Evolutionary conservation across 2,329 filamentous ascomycete genomes (phyloP), one percentile per base, ranked within the genome.

Genomic region (Hypoxylon sp.): DNA sequence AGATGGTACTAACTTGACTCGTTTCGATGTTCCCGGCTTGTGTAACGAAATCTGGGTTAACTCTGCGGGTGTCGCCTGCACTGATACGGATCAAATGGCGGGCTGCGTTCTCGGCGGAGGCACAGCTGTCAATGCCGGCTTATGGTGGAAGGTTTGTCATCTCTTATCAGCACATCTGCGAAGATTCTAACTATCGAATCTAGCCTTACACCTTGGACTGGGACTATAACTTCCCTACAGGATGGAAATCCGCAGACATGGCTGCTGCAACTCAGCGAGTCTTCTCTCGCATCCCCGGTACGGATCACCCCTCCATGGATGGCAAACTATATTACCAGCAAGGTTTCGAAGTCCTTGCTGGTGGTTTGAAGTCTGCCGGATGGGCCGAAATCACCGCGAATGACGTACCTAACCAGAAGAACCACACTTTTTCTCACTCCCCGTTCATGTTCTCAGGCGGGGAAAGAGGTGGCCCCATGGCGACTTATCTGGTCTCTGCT

Each of bases 81-180:
- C 84, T 1, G 91, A 93, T 76, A 89, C 87, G n/a, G 90, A 91
- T 68, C 88, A 91, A 73, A 92, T 92, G 89, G 89, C 90, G 11
- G 91, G 90, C 13, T 93, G 91, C 68, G 83, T 93, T 47, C 84
- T 93, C 2, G 91, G 91, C 53, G 91, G 91, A 61, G 88, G 88
- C 6, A 87, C 88, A 13, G 87, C 88, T 29, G 83, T 92, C 74
- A 93, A 92, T 71, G 87, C 90, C 55, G 90, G 88, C 48, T 83
- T 92, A 35, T 92, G 89, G 86, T 91, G 88, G 85, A 89, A 87
- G 77, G 85, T 83, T 66, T 73, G 78, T 53, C 52, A 39, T 50
- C 13, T 29, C 10, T 13, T 31, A 47, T 37, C 9, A 3, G 14
- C 8, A 6, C 4, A 5, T 48, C 9, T 29, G n/a, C 24, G 17